A percentile compares a stretch with the other conserved stretches of the same genome.
These are phyloP conservation scores for Salix udensis DNA, from an alignment of 345 rosid species.

Conservation along the genomic window DNA sequence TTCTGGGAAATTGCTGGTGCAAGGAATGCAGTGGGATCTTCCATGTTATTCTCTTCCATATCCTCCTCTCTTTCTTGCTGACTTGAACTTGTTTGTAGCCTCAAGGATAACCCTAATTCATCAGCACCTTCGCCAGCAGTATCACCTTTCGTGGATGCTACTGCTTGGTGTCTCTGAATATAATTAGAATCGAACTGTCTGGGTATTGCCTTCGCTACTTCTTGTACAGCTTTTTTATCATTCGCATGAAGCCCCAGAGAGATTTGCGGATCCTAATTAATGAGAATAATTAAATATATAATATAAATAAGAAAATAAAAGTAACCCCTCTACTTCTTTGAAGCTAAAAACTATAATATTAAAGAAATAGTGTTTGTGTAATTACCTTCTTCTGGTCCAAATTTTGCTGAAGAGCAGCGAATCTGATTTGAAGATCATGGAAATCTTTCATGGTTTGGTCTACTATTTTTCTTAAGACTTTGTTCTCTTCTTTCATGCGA, in stretches of 20 bases:
- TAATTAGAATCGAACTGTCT: background rate
- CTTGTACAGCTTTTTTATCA: slow-evolving; percentile 15
- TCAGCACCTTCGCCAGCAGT: background rate
- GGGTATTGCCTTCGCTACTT: slow-evolving; percentile 8
- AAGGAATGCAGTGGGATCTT: slow-evolving; percentile 4
- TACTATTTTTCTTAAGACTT: slow-evolving; percentile 43
- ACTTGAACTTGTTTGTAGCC: slow-evolving; percentile 24
- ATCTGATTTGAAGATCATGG: slow-evolving; percentile 46
- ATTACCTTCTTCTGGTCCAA: slow-evolving; percentile 24
- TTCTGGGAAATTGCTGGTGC: background rate
- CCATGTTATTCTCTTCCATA: slow-evolving; percentile 1
- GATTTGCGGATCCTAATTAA: slow-evolving; percentile 27
- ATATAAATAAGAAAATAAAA: too few species aligned
- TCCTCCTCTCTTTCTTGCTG: slow-evolving; percentile 6
- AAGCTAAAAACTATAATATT: background rate
- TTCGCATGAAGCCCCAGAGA: slow-evolving; percentile 32
- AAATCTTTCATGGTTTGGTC: slow-evolving; percentile 61
- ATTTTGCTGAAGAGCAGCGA: slow-evolving; percentile 41
- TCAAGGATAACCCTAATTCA: slow-evolving; percentile 50
- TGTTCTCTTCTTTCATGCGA: slow-evolving; percentile 58
- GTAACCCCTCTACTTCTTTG: background rate
- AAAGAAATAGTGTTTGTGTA: background rate
- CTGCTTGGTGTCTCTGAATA: background rate
- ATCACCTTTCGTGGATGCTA: background rate
- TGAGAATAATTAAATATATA: background rate